Conservation (phyloP, 2,329 filamentous ascomycete species). For the Helotiales sp. region DNA sequence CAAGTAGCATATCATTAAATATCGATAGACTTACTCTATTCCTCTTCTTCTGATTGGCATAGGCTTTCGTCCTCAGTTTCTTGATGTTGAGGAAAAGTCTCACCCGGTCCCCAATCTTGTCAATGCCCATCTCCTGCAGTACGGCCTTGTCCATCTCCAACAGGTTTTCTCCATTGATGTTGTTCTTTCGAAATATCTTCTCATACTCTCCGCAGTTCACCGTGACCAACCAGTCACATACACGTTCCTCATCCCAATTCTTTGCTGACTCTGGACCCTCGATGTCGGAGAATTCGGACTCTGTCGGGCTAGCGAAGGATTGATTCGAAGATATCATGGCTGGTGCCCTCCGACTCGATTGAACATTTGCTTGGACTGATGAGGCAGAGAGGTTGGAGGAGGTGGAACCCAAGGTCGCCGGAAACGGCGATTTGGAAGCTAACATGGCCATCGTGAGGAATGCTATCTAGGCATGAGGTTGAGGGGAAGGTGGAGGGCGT, state of each 20-base stretch:
- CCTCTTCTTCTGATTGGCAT: constrained; percentile 78
- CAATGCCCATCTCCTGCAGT: constrained; percentile 96
- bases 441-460: constrained; percentile 71
- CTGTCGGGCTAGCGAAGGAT: constrained; percentile 76
- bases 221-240: constrained; percentile 86
- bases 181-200: constrained; percentile 84
- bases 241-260: constrained; percentile 90
- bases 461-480: constrained; percentile 36
- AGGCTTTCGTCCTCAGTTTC: constrained; percentile 77
- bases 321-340: constrained; percentile 56
- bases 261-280: constrained; percentile 77
- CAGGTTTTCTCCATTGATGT: constrained; percentile 96
- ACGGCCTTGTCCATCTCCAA: constrained; percentile 97
- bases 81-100: constrained; percentile 87
- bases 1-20: background rate
- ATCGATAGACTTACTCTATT: constrained; percentile 69
- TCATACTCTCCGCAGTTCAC: constrained; percentile 97
- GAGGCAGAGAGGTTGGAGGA: constrained; percentile 53
- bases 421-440: constrained; percentile 74
- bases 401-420: constrained; percentile 58
- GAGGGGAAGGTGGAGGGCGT: background rate
- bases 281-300: constrained; percentile 88
- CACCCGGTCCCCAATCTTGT: constrained; percentile 95
- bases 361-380: constrained; percentile 54
- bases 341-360: constrained; percentile 58